Base-by-base conservation (phyloP, 1,139 yeast genomes). In the Suhomyces bribrorum region DNA sequence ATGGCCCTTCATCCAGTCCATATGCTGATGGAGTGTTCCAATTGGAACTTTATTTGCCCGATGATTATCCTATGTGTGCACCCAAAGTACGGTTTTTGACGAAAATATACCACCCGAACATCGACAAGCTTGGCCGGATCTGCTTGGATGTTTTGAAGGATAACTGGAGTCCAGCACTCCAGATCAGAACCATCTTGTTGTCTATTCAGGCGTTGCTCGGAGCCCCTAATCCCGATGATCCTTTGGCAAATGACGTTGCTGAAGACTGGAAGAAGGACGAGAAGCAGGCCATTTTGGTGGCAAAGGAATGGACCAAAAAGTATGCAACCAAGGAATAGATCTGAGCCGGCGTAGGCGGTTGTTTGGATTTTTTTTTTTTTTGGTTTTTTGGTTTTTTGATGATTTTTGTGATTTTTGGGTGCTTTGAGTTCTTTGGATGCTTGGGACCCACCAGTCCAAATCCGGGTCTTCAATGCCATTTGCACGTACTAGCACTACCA, bases 141-240 rank as follows among this genome's bases (percentile, higher is more conserved):
- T 92, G 98, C 64, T 76, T 92, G 41, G 98, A 92, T 61, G 97
- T 92, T 32, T 74, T 92, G 59, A 92, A 92, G 64, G 86, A 81
- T 63, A 74, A 68, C 64, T 92, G 98, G 98, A 86, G 96, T n/a
- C 98, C 98, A 7, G 98, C 98, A 0, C 73, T 90, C 46, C 97
- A 92, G 61, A 92, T 92, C 49, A 77, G 97, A 60, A 94, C 98
- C n/a, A 86, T 92, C 28, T 69, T 92, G 49, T 72, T 94, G 43
- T 86, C 96, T 13, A 86, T 92, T 45, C 98, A 94, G 63, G 97
- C 98, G 0, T 69, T 92, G 41, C 69, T 92, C 39, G 96, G 96
- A 1, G 90, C 96, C 4, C 98, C 99, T 7, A 94, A 92, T 55
- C 98, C 99, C 2, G 96, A 92, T 60, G 99, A 92, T 64, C 99